Percentiles rank a stretch among this genome's conserved stretches.
These are phyloP conservation scores for Termitomyces sp. DNA, from an alignment of 768 basidiomycete species.

Conservation along the genomic window DNA sequence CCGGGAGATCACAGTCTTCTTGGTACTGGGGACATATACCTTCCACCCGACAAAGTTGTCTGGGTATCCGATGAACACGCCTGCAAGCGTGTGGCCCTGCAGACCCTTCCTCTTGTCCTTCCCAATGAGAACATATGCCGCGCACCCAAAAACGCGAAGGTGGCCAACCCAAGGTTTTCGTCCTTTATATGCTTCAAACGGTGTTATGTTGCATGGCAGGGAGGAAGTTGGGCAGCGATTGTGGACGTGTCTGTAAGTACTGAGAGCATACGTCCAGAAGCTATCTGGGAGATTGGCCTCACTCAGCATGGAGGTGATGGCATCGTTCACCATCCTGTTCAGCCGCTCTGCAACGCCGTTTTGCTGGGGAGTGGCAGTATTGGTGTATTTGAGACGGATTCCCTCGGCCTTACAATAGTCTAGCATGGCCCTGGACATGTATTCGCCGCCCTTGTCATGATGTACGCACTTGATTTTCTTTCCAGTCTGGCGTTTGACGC, in stretches of 20 bases:
- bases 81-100: conserved; percentile 19
- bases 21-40: conserved; percentile 22
- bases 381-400: too few species aligned
- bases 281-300: conserved; percentile 2
- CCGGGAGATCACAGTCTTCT: conserved; percentile 18
- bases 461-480: too few species aligned
- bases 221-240: not conserved
- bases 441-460: too few species aligned
- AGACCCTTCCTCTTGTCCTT: conserved; percentile 25
- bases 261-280: conserved; percentile 5
- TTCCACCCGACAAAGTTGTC: conserved; percentile 21
- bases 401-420: too few species aligned
- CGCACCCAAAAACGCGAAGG: conserved; percentile 30
- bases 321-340: conserved; percentile 33
- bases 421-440: too few species aligned
- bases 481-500: too few species aligned
- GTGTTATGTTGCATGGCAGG: not conserved
- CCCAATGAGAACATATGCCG: conserved; percentile 28
- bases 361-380: too few species aligned
- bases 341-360: conserved; percentile 40
- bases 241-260: conserved; percentile 2
- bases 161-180: conserved; percentile 1
- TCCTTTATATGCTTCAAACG: not conserved
- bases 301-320: conserved; percentile 13
- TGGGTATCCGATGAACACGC: conserved; percentile 29